Conservation (phyloP, 2,329 filamentous ascomycete species). For the Clarireedia hainanense region DNA sequence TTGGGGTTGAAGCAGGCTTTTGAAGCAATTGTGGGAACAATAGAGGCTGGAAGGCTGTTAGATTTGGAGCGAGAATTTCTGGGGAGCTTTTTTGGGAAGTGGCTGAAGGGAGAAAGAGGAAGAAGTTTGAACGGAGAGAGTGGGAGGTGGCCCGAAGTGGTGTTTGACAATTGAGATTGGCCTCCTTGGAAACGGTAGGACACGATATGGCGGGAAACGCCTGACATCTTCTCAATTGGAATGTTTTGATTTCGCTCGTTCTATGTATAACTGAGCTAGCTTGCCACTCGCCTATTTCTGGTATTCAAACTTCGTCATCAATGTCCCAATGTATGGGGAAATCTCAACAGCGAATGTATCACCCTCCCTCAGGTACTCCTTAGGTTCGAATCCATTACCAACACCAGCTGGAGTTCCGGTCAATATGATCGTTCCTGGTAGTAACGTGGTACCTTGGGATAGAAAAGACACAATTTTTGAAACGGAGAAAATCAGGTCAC, state of each 20-base stretch:
- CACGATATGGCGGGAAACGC: too few relatives aligned
- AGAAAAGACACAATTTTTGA: slow-evolving; percentile 36
- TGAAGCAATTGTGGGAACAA: slow-evolving; percentile 17
- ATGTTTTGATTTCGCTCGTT: background rate
- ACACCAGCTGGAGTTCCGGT: slow-evolving; percentile 39
- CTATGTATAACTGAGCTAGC: background rate
- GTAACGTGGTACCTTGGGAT: slow-evolving; percentile 36
- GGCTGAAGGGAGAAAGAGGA: slow-evolving; percentile 12
- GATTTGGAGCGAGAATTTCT: slow-evolving; percentile 20
- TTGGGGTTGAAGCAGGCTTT: background rate
- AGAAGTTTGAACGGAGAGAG: slow-evolving; percentile 12
- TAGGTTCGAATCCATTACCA: slow-evolving; percentile 26
- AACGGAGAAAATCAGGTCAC: slow-evolving; percentile 41
- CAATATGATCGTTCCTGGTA: slow-evolving; percentile 38
- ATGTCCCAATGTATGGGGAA: slow-evolving; percentile 39
- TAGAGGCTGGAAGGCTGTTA: slow-evolving; percentile 18
- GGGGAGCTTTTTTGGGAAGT: slow-evolving; percentile 16
- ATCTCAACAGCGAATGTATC: slow-evolving; percentile 43
- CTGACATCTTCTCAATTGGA: too few relatives aligned
- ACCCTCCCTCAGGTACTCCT: slow-evolving; percentile 37
- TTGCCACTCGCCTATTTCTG: slow-evolving; percentile 24
- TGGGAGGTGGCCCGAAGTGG: slow-evolving; percentile 19
- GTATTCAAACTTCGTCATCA: slow-evolving; percentile 35
- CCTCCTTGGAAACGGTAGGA: too few relatives aligned
- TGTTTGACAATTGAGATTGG: background rate